A percentile compares a stretch with the other conserved stretches of the same genome.
phyloP scores from a whole-genome alignment of 306 rosid genomes.

The Clitoria ternatea region DNA sequence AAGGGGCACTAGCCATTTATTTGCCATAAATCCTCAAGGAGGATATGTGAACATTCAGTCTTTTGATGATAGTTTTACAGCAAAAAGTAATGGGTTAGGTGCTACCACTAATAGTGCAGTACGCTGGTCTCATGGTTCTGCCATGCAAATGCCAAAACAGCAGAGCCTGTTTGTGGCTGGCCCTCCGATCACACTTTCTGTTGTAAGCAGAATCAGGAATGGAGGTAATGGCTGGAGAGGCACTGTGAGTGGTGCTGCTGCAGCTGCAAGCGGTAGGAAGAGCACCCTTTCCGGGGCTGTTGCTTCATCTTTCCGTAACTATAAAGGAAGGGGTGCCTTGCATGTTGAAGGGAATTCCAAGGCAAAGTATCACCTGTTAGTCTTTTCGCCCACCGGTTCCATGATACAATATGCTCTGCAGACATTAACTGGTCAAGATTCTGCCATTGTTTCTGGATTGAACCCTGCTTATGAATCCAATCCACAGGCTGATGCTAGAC shows the following conservation, averaged over 20 bases:
- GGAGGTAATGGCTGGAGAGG: slow-evolving; percentile 91
- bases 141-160: slow-evolving; percentile 48
- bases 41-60: slow-evolving; percentile 63
- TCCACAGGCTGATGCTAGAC: slow-evolving; percentile 58
- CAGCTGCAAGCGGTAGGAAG: slow-evolving; percentile 81
- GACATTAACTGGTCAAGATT: slow-evolving; percentile 45
- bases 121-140: slow-evolving; percentile 37
- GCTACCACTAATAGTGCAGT: slow-evolving; percentile 34
- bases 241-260: slow-evolving; percentile 90
- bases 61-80: slow-evolving; percentile 38
- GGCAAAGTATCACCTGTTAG: slow-evolving; percentile 65
- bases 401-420: slow-evolving; percentile 76
- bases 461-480: slow-evolving; percentile 47
- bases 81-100: slow-evolving; percentile 43
- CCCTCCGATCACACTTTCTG: slow-evolving; percentile 74
- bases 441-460: slow-evolving; percentile 41
- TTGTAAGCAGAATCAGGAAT: slow-evolving; percentile 73
- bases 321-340: slow-evolving; percentile 45
- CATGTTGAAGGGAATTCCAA: slow-evolving; percentile 46
- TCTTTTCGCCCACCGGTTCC: slow-evolving; percentile 79
- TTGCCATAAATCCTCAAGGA: slow-evolving; percentile 89
- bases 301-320: slow-evolving; percentile 72
- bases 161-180: slow-evolving; percentile 47
- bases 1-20: slow-evolving; percentile 91
- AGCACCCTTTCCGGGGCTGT: slow-evolving; percentile 64